Base-by-base conservation (phyloP, 441 rosid genomes). In the Populus hybrid region DNA sequence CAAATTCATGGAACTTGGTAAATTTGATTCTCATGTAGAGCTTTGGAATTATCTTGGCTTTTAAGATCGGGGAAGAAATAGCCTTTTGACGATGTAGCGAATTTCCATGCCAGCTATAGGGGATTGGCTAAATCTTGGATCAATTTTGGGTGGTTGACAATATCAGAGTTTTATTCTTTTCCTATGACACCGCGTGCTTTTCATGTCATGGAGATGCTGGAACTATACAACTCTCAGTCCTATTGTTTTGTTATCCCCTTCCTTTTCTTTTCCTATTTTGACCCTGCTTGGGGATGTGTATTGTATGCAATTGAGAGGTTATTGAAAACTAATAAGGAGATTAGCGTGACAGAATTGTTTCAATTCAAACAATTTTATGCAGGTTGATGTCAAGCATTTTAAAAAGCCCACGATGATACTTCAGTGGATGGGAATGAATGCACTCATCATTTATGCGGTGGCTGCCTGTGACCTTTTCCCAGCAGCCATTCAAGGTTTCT, bases 371-470 rank as follows among this genome's bases (percentile, higher is more conserved):
- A 75, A 68, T 80, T 46, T 46, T 70, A 59, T 82, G 89, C 94
- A 89, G 94, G 90, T 86, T 71, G 94, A 87, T 61, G 83, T 89
- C 28, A 86, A 86, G 73, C 79, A 85, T 36, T 72, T 78, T 67
- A 85, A 81, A 77, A 86, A 75, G 80, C 86, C 87, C 11, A 65
- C 78, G 23, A 73, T 78, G 74, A 71, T 86, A 71, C 75, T 90
- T 71, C 86, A 89, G 75, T 89, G 92, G 91, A 86, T 86, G 89
- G 92, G 91, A 75, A 84, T 89, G 92, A 90, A 89, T 84, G 92
- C 92, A 40, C 85, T 90, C 75, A 79, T 89, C 61, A 65, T 89
- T 35, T 90, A 83, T 74, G 88, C 87, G 69, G 79, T 88, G 80
- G 94, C 90, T 35, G 90, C 92, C 36, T 85, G 87, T 75, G 85